Percentiles rank a stretch among this genome's conserved stretches.
Evolutionary conservation across 768 basidiomycete genomes (phyloP).

Genomic region (Hericium rajendrae): DNA sequence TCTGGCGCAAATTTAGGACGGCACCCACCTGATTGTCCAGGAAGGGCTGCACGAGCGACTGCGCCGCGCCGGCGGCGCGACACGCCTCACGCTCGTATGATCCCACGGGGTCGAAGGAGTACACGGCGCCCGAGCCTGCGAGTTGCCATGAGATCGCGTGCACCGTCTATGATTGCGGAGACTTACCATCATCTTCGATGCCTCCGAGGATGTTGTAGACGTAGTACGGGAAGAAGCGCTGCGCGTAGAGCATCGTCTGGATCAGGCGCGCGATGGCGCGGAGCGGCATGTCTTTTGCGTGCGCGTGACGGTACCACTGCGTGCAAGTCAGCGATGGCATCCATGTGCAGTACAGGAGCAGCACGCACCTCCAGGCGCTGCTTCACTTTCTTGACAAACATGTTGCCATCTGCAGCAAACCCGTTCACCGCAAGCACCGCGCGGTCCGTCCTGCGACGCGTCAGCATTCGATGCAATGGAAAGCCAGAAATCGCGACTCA

Average conservation of each 20-base stretch:
- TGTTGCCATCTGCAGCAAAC: constrained; percentile 94
- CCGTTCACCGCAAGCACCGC: constrained; percentile 94
- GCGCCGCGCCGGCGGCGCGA: constrained; percentile 94
- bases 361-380: constrained; percentile 80
- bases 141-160: not conserved
- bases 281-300: constrained; percentile 95
- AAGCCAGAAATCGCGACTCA: constrained; percentile 34
- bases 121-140: constrained; percentile 88
- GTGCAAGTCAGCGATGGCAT: not conserved
- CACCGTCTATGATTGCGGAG: constrained; percentile 4
- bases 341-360: not conserved
- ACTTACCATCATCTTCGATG: constrained; percentile 89
- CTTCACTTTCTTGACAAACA: constrained; percentile 94
- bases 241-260: constrained; percentile 94
- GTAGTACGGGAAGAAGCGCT: constrained; percentile 97
- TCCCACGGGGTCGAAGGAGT: constrained; percentile 99
- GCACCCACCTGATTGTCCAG: constrained; percentile 89
- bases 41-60: constrained; percentile 91
- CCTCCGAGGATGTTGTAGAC: constrained; percentile 95
- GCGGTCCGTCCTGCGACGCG: constrained; percentile 65
- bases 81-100: constrained; percentile 97
- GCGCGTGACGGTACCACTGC: constrained; percentile 96
- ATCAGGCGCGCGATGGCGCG: constrained; percentile 95
- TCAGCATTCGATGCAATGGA: not conserved
- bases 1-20: not conserved